Conservation (phyloP, 2,329 filamentous ascomycete species). For the Xylogone sp. region DNA sequence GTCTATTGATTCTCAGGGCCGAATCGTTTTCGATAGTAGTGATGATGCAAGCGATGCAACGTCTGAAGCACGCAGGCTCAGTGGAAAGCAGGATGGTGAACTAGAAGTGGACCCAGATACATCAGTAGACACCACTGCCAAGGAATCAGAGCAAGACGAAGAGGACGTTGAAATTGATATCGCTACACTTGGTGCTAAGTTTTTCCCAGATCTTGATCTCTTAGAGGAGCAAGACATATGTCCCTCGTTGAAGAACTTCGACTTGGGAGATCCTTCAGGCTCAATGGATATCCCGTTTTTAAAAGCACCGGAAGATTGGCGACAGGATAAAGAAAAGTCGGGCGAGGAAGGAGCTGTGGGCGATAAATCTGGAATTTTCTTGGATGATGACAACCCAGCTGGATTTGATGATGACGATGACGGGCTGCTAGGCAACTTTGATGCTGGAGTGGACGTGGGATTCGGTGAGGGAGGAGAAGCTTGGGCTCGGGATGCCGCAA, state of each 20-base stretch:
- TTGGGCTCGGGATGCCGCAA: conserved; percentile 86
- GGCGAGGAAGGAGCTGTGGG: conserved; percentile 49
- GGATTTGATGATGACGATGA: conserved; percentile 82
- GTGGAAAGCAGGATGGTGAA: conserved; percentile 47
- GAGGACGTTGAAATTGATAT: conserved; percentile 77
- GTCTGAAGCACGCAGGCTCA: conserved; percentile 26
- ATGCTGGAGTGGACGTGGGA: conserved; percentile 51
- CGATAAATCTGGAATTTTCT: conserved; percentile 75
- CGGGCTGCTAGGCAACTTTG: conserved; percentile 64
- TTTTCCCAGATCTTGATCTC: conserved; percentile 75
- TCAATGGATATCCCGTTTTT: conserved; percentile 89
- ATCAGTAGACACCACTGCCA: conserved; percentile 30
- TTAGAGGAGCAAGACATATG: conserved; percentile 90
- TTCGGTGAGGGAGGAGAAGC: conserved; percentile 96
- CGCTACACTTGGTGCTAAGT: conserved; percentile 66
- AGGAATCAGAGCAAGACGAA: conserved; percentile 41
- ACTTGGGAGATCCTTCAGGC: conserved; percentile 80
- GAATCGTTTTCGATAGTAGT: conserved; percentile 97
- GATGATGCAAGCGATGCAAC: conserved; percentile 67
- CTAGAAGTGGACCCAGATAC: conserved; percentile 36
- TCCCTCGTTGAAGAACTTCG: conserved; percentile 89
- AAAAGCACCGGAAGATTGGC: conserved; percentile 84
- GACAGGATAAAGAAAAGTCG: conserved; percentile 61
- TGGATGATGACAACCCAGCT: conserved; percentile 80
- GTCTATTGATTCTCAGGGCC: conserved; percentile 86